These are phyloP conservation scores for Aleurites moluccanus DNA, from an alignment of 441 rosid species.

Conservation along the genomic window DNA sequence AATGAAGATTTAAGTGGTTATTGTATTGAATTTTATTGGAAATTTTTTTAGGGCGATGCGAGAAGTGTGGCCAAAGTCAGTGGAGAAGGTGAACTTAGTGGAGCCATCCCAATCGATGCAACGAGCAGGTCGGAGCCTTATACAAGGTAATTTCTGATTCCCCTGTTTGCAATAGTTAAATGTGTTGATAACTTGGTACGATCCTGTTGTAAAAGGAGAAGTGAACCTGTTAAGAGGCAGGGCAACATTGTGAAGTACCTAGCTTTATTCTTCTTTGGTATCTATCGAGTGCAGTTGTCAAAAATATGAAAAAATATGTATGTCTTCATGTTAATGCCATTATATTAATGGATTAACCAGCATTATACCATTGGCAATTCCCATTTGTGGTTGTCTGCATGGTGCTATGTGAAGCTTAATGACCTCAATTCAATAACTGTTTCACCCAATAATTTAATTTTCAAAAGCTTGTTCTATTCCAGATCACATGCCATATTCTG, in stretches of 20 bases:
- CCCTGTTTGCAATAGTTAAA: not conserved
- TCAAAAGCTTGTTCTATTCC: not conserved
- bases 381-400: not conserved
- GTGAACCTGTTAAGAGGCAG: not conserved
- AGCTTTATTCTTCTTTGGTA: not conserved
- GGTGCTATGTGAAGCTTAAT: not conserved
- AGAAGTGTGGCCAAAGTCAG: conserved; percentile 86
- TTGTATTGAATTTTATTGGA: conserved; percentile 9
- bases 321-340: not conserved
- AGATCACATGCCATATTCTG: not conserved
- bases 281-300: not conserved
- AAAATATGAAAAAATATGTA: not conserved
- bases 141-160: conserved; percentile 50
- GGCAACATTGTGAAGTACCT: not conserved
- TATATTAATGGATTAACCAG: not conserved
- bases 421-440: not conserved
- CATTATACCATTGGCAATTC: not conserved
- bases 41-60: conserved; percentile 60
- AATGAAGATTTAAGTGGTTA: conserved; percentile 3
- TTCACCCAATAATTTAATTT: not conserved
- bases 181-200: not conserved
- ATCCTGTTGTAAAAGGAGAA: not conserved
- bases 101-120: conserved; percentile 98
- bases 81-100: conserved; percentile 67
- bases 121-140: conserved; percentile 79